Conservation (phyloP, 805 yeast species). For the Priceomyces castillae region DNA sequence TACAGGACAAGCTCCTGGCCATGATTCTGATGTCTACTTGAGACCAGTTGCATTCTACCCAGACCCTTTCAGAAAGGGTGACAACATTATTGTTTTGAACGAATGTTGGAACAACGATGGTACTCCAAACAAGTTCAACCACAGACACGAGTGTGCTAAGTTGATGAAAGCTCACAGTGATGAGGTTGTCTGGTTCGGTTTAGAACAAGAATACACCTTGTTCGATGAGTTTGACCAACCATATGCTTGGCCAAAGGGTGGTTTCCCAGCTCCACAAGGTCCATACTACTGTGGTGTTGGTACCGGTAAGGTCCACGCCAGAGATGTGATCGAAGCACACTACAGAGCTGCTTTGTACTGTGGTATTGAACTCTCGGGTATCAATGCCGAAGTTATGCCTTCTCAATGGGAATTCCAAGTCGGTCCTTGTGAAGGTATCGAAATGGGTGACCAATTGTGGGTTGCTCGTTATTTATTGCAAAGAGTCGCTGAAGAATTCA, state of each 20-base stretch:
- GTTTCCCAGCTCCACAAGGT: conserved; percentile 99
- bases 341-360: conserved; percentile 96
- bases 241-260: conserved; percentile 99
- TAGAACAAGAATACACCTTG: conserved; percentile 97
- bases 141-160: conserved; percentile 95
- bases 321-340: conserved; percentile 98
- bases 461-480: conserved; percentile 88
- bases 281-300: conserved; percentile 99
- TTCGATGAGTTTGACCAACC: conserved; percentile 87
- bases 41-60: conserved; percentile 95
- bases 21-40: conserved; percentile 90
- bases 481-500: conserved; percentile 98
- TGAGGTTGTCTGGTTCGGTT: conserved; percentile 93
- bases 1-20: conserved; percentile 97
- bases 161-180: conserved; percentile 87
- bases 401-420: conserved; percentile 99
- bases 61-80: conserved; percentile 98
- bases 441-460: conserved; percentile 98
- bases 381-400: conserved; percentile 99
- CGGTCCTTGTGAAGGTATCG: conserved; percentile 94
- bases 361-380: conserved; percentile 89
- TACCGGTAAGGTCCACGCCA: conserved; percentile 94
- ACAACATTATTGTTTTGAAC: conserved; percentile 89
- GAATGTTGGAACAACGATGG: conserved; percentile 99
- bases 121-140: conserved; percentile 98